Evolutionary conservation across 495 filamentous ascomycete genomes (phyloP).

Genomic region (Podospora didyma): DNA sequence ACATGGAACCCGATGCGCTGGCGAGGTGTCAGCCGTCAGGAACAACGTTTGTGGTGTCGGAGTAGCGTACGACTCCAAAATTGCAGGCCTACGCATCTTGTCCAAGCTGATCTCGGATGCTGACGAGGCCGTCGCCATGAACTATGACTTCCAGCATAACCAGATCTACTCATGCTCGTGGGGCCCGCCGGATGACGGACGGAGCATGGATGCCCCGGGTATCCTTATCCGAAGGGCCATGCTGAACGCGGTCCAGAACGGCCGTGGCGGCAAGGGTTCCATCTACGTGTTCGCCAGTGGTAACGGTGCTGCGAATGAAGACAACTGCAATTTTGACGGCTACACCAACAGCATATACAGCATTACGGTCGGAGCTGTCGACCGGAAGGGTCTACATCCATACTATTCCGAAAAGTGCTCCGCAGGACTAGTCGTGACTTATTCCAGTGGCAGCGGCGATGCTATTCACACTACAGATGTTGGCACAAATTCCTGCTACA

Average conservation of each 20-base stretch:
- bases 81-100: constrained; percentile 86
- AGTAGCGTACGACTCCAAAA: constrained; percentile 86
- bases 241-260: constrained; percentile 86
- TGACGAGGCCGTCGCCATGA: constrained; percentile 89
- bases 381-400: constrained; percentile 77
- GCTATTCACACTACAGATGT: constrained; percentile 96
- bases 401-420: constrained; percentile 96
- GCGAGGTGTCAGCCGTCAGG: constrained; percentile 84
- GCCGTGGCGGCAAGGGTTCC: constrained; percentile 77
- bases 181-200: constrained; percentile 91
- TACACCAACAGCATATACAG: constrained; percentile 99
- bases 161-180: constrained; percentile 98
- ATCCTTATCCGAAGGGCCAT: constrained; percentile 86
- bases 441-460: constrained; percentile 85
- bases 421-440: constrained; percentile 90
- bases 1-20: constrained; percentile 92
- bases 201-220: constrained; percentile 89
- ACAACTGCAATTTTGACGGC: constrained; percentile 99
- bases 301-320: constrained; percentile 80
- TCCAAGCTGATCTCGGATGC: constrained; percentile 85
- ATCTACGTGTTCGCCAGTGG: constrained; percentile 97
- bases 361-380: constrained; percentile 92
- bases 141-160: constrained; percentile 85
- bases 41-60: constrained; percentile 96
- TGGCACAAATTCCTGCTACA: constrained; percentile 72